Percentiles rank a stretch among this genome's conserved stretches.
phyloP scores from a whole-genome alignment of 139 green algal species.

The Picochlorum sp. region DNA sequence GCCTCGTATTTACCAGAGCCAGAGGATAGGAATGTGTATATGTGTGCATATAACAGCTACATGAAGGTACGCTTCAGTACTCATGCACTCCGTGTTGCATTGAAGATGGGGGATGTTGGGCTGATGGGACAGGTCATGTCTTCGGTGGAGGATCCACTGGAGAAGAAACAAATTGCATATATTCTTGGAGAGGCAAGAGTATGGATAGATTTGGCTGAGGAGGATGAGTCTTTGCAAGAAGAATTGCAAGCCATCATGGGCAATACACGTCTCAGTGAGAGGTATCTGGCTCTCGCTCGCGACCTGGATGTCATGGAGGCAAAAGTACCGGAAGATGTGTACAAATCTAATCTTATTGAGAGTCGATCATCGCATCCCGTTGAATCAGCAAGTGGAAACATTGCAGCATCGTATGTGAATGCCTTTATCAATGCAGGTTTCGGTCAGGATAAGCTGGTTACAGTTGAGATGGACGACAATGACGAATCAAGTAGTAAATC shows the following conservation, averaged over 20 bases:
- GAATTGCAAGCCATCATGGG: constrained; percentile 19
- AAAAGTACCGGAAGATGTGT: constrained; percentile 89
- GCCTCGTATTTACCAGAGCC: constrained; percentile 87
- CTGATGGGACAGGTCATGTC: constrained; percentile 24
- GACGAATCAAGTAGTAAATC: constrained; percentile 6
- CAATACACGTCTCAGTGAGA: constrained; percentile 77
- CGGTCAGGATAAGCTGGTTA: constrained; percentile 86
- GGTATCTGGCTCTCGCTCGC: constrained; percentile 83
- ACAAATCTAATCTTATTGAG: constrained; percentile 92
- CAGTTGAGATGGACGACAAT: constrained; percentile 14
- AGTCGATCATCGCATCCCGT: constrained; percentile 53
- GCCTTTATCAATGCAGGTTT: constrained; percentile 98
- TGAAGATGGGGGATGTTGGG: constrained; percentile 25
- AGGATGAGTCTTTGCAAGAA: constrained; percentile 56
- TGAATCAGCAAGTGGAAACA: constrained; percentile 88
- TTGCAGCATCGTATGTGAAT: constrained; percentile 95
- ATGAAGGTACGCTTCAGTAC: constrained; percentile 47
- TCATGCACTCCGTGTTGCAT: constrained; percentile 77
- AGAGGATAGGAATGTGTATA: constrained; percentile 77
- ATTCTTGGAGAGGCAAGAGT: constrained; percentile 72
- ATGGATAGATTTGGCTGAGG: constrained; percentile 70
- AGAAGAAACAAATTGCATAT: constrained; percentile 80
- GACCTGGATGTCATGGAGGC: constrained; percentile 98
- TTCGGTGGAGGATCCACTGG: constrained; percentile 34
- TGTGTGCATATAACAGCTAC: constrained; percentile 77